Percentiles rank a stretch among this genome's conserved stretches.
These are phyloP conservation scores for Yarrowia sp. DNA, from an alignment of 805 yeast genomes.

Conservation along the genomic window DNA sequence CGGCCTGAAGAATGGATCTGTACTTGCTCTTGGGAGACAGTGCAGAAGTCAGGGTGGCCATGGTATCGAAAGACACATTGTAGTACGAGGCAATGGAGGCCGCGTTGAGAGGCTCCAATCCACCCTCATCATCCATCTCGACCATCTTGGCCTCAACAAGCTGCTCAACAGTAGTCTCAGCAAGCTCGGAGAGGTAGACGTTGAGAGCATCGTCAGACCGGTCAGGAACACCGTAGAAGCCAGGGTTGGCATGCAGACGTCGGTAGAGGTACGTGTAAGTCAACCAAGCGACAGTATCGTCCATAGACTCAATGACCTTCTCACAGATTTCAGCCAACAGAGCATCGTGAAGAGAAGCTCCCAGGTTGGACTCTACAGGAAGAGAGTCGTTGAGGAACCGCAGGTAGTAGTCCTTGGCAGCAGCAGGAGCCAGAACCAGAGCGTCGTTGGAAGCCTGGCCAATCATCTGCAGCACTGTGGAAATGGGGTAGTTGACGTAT, in stretches of 20 bases:
- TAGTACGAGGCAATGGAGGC: conserved; percentile 75
- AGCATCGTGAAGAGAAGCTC: conserved; percentile 58
- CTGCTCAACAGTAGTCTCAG: conserved; percentile 68
- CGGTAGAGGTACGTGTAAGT: conserved; percentile 81
- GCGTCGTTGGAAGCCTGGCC: conserved; percentile 42
- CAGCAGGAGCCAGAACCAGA: conserved; percentile 54
- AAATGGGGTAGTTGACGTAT: conserved; percentile 63
- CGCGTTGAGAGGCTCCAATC: conserved; percentile 61
- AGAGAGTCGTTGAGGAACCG: conserved; percentile 70
- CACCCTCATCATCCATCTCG: conserved; percentile 49
- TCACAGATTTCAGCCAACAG: conserved; percentile 73
- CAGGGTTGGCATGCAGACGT: conserved; percentile 77
- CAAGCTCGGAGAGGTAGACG: conserved; percentile 76
- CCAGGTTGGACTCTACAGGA: conserved; percentile 80
- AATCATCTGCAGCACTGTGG: conserved; percentile 43
- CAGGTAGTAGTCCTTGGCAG: conserved; percentile 61
- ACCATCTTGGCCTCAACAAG: conserved; percentile 57
- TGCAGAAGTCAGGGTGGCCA: conserved; percentile 56
- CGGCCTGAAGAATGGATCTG: conserved; percentile 59
- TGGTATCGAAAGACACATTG: conserved; percentile 61
- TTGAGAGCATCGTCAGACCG: conserved; percentile 67
- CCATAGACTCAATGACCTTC: conserved; percentile 60
- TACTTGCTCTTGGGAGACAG: conserved; percentile 57
- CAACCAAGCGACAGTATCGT: conserved; percentile 88
- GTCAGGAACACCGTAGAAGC: conserved; percentile 78